Base-by-base conservation (phyloP, 257 asterid genomes). In the Gynochthodes officinalis region DNA sequence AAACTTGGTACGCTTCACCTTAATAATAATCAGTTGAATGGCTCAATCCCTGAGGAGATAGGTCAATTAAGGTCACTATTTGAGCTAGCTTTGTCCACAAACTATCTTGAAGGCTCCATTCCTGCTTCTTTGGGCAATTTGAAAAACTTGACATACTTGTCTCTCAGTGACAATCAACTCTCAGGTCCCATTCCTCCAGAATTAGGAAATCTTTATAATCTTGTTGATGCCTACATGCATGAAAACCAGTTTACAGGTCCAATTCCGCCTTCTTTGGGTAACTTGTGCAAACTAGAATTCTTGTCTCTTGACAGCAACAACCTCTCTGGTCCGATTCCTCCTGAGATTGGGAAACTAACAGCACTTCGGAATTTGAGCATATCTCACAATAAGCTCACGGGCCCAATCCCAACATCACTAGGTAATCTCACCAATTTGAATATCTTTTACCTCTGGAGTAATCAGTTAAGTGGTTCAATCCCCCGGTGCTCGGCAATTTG, bases 11-110 rank as follows among this genome's bases (percentile, higher is more conserved):
- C n/a, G 0, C 40, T 75, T 2, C 43, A 27, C 49, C 28, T 66
- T 3, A n/a, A 23, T 37, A 11, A 4, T 0, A 78, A 78, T 28
- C 2, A 30, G 0, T 55, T 80, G 7, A 61, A 74, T 21, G 81
- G 81, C 2, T 64, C 76, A 46, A 80, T 80, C 46, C 84, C 81
- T 18, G 67, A 62, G 0, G 76, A 70, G 61, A 58, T 80, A 16
- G 82, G 82, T 4, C 15, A 70, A 18, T 48, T 79, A n/a, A 64
- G 46, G 49, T 69, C 59, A 33, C 79, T 79, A 43, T 0, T 6
- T 44, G 10, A 50, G 5, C 43, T 79, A 0, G 73, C 35, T 42
- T 10, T 79, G 65, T 18, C 40, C 14, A 14, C 27, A 0, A 42
- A 70, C 23, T 1, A 37, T 40, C 64, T 70, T 23, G 53, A 53